These are phyloP conservation scores for Clavispora phyllophila DNA, from an alignment of 805 yeast genomes.

Conservation along the genomic window DNA sequence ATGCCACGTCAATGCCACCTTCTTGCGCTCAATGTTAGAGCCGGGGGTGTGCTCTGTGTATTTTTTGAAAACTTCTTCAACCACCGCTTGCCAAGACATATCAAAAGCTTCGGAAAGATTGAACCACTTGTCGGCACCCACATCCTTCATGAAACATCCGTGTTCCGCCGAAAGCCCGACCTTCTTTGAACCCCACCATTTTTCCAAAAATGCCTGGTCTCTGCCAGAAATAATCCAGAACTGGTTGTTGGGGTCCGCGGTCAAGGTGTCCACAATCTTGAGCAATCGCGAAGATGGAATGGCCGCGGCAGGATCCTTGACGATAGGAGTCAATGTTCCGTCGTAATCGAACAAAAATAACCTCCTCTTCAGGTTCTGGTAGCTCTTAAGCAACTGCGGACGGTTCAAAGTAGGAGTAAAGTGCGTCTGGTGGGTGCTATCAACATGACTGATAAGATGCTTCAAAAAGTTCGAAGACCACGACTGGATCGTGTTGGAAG, in stretches of 20 bases:
- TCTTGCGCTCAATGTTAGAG: conserved; percentile 76
- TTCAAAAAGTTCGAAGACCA: conserved; percentile 70
- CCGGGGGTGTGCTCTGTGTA: conserved; percentile 92
- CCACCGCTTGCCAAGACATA: conserved; percentile 93
- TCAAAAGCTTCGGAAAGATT: conserved; percentile 78
- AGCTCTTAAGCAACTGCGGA: conserved; percentile 56
- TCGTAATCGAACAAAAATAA: conserved; percentile 92
- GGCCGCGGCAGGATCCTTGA: conserved; percentile 96
- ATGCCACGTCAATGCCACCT: conserved; percentile 97
- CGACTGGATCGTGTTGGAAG: conserved; percentile 65
- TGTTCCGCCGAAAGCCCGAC: conserved; percentile 94
- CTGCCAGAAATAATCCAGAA: conserved; percentile 97
- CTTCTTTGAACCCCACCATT: conserved; percentile 73
- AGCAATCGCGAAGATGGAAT: conserved; percentile 78
- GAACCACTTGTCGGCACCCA: conserved; percentile 66
- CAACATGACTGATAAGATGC: conserved; percentile 40
- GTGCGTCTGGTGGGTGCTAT: conserved; percentile 40
- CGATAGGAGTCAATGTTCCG: conserved; percentile 96
- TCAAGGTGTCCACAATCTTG: conserved; percentile 51
- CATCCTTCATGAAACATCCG: conserved; percentile 86
- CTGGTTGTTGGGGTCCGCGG: conserved; percentile 73
- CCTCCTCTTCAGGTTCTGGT: conserved; percentile 58
- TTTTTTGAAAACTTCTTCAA: conserved; percentile 62
- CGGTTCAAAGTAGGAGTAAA: conserved; percentile 72
- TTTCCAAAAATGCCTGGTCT: conserved; percentile 82